Percentiles rank a stretch among this genome's conserved stretches.
These are phyloP conservation scores for Saturnispora halmiae DNA, from an alignment of 805 yeast genomes.

Conservation along the genomic window DNA sequence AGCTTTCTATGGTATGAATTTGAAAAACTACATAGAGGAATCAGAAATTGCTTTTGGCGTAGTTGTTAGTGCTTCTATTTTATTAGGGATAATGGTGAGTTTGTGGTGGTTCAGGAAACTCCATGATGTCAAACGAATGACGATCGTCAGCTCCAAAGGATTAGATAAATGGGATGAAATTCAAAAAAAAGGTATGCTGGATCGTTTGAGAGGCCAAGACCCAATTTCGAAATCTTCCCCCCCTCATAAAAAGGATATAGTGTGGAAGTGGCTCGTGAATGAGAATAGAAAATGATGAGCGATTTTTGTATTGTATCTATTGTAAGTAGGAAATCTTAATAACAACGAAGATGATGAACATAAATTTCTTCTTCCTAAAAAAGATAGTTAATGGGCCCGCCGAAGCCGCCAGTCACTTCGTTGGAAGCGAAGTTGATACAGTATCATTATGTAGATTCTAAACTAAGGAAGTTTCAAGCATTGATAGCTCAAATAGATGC, in stretches of 20 bases:
- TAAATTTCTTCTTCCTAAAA: neutral
- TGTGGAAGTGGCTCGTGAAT: slow-evolving; percentile 49
- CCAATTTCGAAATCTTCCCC: neutral
- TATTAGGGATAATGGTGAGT: slow-evolving; percentile 48
- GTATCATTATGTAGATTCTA: slow-evolving; percentile 44
- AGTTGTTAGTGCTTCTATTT: slow-evolving; percentile 42
- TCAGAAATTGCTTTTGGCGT: slow-evolving; percentile 52
- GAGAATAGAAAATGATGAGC: slow-evolving; percentile 26
- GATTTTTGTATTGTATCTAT: neutral
- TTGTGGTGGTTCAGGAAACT: slow-evolving; percentile 47
- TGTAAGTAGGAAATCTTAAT: neutral
- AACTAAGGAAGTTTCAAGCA: slow-evolving; percentile 31
- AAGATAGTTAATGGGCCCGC: neutral
- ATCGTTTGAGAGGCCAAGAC: slow-evolving; percentile 11
- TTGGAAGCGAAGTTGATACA: slow-evolving; percentile 51
- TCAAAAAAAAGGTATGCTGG: slow-evolving; percentile 14
- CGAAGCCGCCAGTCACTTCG: slow-evolving; percentile 5
- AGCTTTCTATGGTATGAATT: slow-evolving; percentile 84
- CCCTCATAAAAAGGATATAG: slow-evolving; percentile 30
- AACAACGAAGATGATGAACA: neutral
- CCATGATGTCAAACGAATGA: slow-evolving; percentile 53
- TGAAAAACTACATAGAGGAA: slow-evolving; percentile 70
- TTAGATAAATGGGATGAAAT: slow-evolving; percentile 23
- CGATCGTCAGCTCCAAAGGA: slow-evolving; percentile 41
- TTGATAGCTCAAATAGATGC: slow-evolving; percentile 2